A percentile compares a stretch with the other conserved stretches of the same genome.
These are phyloP conservation scores for Rhizopogon sp. DNA, from an alignment of 768 basidiomycete genomes.

Conservation along the genomic window DNA sequence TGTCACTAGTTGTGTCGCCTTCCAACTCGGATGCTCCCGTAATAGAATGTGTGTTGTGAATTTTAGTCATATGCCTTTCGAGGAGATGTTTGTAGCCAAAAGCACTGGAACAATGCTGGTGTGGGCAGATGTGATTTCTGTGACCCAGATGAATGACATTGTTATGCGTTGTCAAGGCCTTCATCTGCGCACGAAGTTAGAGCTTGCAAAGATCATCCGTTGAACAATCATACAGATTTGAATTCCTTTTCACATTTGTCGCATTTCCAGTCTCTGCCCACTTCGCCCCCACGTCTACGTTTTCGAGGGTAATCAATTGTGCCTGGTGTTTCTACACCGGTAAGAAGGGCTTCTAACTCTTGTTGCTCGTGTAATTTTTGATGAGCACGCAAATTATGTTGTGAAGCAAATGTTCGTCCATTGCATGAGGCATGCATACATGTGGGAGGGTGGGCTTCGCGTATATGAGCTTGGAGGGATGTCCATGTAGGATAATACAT, in stretches of 20 bases:
- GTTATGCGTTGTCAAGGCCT: conserved; percentile 64
- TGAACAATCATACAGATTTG: conserved; percentile 60
- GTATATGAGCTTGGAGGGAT: conserved; percentile 77
- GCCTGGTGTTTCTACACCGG: conserved; percentile 28
- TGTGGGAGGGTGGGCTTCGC: conserved; percentile 73
- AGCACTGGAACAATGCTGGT: conserved; percentile 51
- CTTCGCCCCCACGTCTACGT: conserved; percentile 65
- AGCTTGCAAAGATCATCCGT: background rate
- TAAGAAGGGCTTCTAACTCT: conserved; percentile 47
- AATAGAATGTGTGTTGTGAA: conserved; percentile 28
- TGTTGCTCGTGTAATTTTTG: conserved; percentile 68
- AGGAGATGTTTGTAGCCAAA: conserved; percentile 88
- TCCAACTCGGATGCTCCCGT: conserved; percentile 16
- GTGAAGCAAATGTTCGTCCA: conserved; percentile 67
- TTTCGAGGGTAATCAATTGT: conserved; percentile 36
- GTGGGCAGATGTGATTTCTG: conserved; percentile 66
- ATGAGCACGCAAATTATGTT: conserved; percentile 74
- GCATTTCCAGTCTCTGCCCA: conserved; percentile 79
- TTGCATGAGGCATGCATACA: conserved; percentile 70
- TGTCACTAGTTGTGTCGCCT: conserved; percentile 28
- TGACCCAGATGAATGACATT: conserved; percentile 70
- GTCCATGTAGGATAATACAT: conserved; percentile 83
- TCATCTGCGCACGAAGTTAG: conserved; percentile 49
- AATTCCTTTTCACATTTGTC: conserved; percentile 76
- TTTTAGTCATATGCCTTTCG: conserved; percentile 63